Evolutionary conservation across 805 yeast genomes (phyloP).

Genomic region (Geotrichum ghanense): DNA sequence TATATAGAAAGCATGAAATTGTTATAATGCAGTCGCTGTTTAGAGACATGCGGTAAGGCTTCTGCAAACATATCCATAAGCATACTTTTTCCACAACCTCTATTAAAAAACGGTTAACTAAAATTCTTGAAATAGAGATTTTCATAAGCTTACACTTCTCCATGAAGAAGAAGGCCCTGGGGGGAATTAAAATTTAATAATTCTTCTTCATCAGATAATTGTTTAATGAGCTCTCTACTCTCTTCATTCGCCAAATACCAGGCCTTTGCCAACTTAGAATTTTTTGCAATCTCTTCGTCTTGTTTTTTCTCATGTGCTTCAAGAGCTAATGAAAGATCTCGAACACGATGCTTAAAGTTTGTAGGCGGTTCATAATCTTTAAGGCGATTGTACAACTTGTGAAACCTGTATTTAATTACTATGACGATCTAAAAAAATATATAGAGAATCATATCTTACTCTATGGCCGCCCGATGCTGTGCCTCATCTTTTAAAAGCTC

Average conservation of each 20-base stretch:
- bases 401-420: slow-evolving; percentile 27
- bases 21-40: slow-evolving; percentile 61
- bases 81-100: slow-evolving; percentile 66
- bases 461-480: slow-evolving; percentile 53
- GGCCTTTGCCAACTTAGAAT: slow-evolving; percentile 4
- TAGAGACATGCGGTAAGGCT: slow-evolving; percentile 49
- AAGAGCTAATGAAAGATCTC: slow-evolving; percentile 21
- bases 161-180: slow-evolving; percentile 47
- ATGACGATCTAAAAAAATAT: background rate
- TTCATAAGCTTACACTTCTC: slow-evolving; percentile 17
- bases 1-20: slow-evolving; percentile 61
- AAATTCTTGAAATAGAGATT: background rate
- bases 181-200: slow-evolving; percentile 44
- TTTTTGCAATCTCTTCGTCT: slow-evolving; percentile 7
- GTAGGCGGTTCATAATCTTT: slow-evolving; percentile 48
- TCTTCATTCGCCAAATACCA: slow-evolving; percentile 15
- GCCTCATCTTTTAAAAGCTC: slow-evolving; percentile 40
- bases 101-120: background rate
- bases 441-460: slow-evolving; percentile 17
- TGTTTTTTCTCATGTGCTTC: slow-evolving; percentile 25
- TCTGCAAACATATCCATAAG: slow-evolving; percentile 61
- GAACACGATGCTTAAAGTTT: slow-evolving; percentile 34
- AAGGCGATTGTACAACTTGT: slow-evolving; percentile 44
- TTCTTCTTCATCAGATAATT: slow-evolving; percentile 52
- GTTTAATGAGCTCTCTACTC: slow-evolving; percentile 33